A percentile compares a stretch with the other conserved stretches of the same genome.
Evolutionary conservation across 2,329 filamentous ascomycete species (phyloP).

Genomic region (Thermoascus crustaceus): DNA sequence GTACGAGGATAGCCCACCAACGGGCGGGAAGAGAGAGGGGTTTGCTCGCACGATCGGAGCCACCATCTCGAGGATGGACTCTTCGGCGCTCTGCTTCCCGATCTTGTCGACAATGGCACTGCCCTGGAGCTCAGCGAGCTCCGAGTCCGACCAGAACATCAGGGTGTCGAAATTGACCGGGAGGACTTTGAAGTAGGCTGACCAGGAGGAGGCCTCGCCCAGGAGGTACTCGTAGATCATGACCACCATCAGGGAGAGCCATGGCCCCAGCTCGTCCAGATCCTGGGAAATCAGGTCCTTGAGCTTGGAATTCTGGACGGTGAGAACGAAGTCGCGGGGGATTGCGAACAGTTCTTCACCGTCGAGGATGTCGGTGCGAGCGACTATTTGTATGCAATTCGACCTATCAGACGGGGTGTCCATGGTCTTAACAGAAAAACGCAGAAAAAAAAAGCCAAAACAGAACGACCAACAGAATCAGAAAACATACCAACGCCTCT

Average conservation of each 20-base stretch:
- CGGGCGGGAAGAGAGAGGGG: conserved; percentile 33
- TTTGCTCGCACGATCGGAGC: conserved; percentile 43
- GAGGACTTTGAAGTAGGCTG: conserved; percentile 67
- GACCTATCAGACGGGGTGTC: conserved; percentile 21
- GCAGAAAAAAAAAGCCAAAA: conserved; percentile 8
- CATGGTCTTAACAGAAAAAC: too few relatives aligned
- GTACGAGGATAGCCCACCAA: conserved; percentile 32
- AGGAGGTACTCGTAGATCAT: conserved; percentile 68
- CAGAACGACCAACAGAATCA: conserved; percentile 8
- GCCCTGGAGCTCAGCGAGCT: conserved; percentile 65
- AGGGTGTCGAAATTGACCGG: conserved; percentile 68
- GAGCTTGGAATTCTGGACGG: conserved; percentile 62
- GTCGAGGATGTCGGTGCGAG: conserved; percentile 58
- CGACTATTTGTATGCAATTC: too few relatives aligned
- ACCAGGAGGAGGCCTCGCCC: conserved; percentile 59
- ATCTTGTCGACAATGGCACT: conserved; percentile 71
- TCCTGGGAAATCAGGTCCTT: conserved; percentile 49
- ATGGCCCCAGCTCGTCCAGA: conserved; percentile 42
- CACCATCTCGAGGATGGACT: conserved; percentile 54
- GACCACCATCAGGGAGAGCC: conserved; percentile 61
- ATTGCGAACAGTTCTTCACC: conserved; percentile 76
- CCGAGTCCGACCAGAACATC: conserved; percentile 75
- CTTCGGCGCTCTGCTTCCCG: conserved; percentile 63
- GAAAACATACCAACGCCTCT: conserved; percentile 53
- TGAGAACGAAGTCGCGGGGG: conserved; percentile 63